Evolutionary conservation across 305 asterid species (phyloP), one percentile per base, ranked within the genome.

Genomic region (Caryopteris hybrid): DNA sequence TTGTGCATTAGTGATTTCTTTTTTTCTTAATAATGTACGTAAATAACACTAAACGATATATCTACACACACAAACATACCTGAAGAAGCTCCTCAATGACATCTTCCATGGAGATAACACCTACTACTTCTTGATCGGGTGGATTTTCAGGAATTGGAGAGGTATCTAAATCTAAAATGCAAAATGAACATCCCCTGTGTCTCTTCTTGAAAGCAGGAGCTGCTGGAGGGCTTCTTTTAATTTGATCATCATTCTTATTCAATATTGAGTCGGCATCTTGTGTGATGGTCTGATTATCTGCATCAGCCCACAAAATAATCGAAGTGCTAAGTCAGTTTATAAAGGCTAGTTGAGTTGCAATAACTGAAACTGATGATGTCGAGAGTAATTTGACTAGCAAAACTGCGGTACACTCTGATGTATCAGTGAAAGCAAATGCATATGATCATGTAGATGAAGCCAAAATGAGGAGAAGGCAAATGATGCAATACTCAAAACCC

Each of bases 81-180:
- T 93, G 99, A 78, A 94, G 99, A 78, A 94, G 99, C 85, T 94
- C 99, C 86, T 94, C 99, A 27, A 94, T 94, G 79, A 94, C 99
- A 70, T 94, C 99, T 77, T 94, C 97, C 99, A 94, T 91, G 68
- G 90, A 74, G 64, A 94, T 94, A 42, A 94, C 99, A 68, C 99
- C 99, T 51, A 94, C 95, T 20, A 82, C 97, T 58, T 81, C 85
- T 83, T 94, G 90, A 79, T 86, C 72, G 6, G 89, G 85, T 38
- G 93, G 84, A 77, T 84, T 77, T 79, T 84, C 95, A 1, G 98
- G 99, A 60, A 94, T 81, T 6, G 95, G 92, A 61, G 78, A 77
- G 46, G 78, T 86, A 21, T 94, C 99, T 69, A 94, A 72, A 80
- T 94, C 99, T 73, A 94, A 70, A 60, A 91, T 91, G 77, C 99